phyloP scores from a whole-genome alignment of 2,329 filamentous ascomycete genomes.

The Fusarium sp. region DNA sequence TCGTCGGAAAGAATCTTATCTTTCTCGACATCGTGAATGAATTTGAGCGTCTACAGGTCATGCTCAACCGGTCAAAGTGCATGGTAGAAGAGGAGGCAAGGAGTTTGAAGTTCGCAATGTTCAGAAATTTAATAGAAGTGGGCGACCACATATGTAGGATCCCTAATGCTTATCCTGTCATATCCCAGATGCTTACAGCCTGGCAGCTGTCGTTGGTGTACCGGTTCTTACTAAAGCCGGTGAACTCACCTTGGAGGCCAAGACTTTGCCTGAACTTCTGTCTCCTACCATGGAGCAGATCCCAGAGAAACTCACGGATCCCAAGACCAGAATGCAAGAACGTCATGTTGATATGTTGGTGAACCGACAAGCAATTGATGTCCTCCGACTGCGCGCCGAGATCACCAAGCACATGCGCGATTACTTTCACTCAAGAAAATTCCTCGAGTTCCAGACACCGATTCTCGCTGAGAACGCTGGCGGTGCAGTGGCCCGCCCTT shows the following conservation, averaged over 20 bases:
- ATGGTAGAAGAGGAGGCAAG: constrained; percentile 49
- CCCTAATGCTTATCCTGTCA: constrained; percentile 31
- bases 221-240: constrained; percentile 77
- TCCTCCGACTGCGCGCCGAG: constrained; percentile 77
- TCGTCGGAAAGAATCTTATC: constrained; percentile 79
- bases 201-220: constrained; percentile 73
- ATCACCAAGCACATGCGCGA: constrained; percentile 79
- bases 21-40: constrained; percentile 86
- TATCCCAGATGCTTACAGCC: constrained; percentile 40
- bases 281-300: constrained; percentile 83
- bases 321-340: constrained; percentile 77
- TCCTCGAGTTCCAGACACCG: constrained; percentile 91
- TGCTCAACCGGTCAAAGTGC: constrained; percentile 73
- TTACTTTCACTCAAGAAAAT: constrained; percentile 76
- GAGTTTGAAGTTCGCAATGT: constrained; percentile 63
- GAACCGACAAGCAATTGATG: constrained; percentile 73
- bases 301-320: constrained; percentile 75
- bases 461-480: constrained; percentile 84
- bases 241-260: constrained; percentile 78
- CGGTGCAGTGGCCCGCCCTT: constrained; percentile 89
- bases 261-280: constrained; percentile 74
- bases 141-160: constrained; percentile 86
- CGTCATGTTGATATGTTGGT: constrained; percentile 90
- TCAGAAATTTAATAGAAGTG: constrained; percentile 74
- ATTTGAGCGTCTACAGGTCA: constrained; percentile 77